These are phyloP conservation scores for Rhinocladiella mackenziei DNA, from an alignment of 2,329 filamentous ascomycete species.

Conservation along the genomic window DNA sequence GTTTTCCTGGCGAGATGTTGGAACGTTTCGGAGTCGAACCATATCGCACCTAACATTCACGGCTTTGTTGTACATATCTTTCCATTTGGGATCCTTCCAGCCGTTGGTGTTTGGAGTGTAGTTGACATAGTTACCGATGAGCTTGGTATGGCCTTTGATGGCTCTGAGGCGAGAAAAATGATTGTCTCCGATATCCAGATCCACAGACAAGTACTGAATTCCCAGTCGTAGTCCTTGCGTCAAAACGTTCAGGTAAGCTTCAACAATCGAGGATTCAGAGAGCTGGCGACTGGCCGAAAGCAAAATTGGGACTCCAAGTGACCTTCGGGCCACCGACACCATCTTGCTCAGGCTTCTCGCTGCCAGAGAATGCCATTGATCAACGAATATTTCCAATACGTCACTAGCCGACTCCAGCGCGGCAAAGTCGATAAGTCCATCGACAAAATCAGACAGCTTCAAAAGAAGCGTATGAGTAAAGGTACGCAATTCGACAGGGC, in stretches of 20 bases:
- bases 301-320: constrained; percentile 51
- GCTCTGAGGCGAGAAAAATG: constrained; percentile 30
- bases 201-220: constrained; percentile 40
- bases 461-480: constrained; percentile 44
- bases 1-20: constrained; percentile 38
- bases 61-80: constrained; percentile 32
- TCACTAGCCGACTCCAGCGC: constrained; percentile 57
- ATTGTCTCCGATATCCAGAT: constrained; percentile 35
- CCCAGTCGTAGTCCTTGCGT: constrained; percentile 40
- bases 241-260: constrained; percentile 36
- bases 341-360: constrained; percentile 51
- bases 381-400: constrained; percentile 58
- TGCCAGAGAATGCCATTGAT: constrained; percentile 53
- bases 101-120: constrained; percentile 1
- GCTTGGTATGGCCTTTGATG: constrained; percentile 39
- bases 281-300: constrained; percentile 14
- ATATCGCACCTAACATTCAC: constrained; percentile 39
- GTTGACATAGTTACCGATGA: constrained; percentile 37
- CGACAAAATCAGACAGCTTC: constrained; percentile 36
- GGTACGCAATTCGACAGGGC: constrained; percentile 55
- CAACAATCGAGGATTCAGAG: constrained; percentile 3
- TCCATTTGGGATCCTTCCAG: constrained; percentile 19
- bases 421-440: constrained; percentile 42
- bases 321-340: constrained; percentile 55
- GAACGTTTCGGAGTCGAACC: constrained; percentile 37